Percentiles rank a stretch among this genome's conserved stretches.
Conservation (phyloP, 225 moss, liverwort and hornwort species). For the Antitrichia curtipendula region DNA sequence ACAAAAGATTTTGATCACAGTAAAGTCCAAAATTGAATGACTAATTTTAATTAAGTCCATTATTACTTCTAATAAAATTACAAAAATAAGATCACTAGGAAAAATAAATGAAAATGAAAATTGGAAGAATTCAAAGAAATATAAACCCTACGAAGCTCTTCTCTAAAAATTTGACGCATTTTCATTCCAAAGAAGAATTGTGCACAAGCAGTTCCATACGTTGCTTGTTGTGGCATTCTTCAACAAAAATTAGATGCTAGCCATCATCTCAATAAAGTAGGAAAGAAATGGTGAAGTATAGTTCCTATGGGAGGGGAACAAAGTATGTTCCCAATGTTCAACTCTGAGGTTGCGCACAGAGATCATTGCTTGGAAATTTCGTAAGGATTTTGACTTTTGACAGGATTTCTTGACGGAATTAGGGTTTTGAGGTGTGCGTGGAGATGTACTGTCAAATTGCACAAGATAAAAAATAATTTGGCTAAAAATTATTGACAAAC, state of each 20-base stretch:
- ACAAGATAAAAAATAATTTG: too few relatives aligned
- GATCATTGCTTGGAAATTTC: background rate
- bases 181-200: background rate
- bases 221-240: background rate
- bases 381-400: background rate
- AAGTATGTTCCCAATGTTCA: background rate
- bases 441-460: too few relatives aligned
- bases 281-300: background rate
- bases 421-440: too few relatives aligned
- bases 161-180: background rate
- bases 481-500: too few relatives aligned
- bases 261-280: background rate
- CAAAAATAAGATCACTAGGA: background rate
- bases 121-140: background rate
- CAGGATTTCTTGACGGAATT: too few relatives aligned
- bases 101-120: background rate
- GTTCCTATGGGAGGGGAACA: background rate
- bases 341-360: background rate
- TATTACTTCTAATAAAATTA: background rate
- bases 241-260: background rate
- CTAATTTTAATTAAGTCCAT: background rate
- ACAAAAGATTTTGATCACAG: background rate
- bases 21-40: background rate
- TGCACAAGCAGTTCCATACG: background rate
- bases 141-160: background rate